phyloP scores from a whole-genome alignment of 768 basidiomycete species.

The Auricularia heimuer region DNA sequence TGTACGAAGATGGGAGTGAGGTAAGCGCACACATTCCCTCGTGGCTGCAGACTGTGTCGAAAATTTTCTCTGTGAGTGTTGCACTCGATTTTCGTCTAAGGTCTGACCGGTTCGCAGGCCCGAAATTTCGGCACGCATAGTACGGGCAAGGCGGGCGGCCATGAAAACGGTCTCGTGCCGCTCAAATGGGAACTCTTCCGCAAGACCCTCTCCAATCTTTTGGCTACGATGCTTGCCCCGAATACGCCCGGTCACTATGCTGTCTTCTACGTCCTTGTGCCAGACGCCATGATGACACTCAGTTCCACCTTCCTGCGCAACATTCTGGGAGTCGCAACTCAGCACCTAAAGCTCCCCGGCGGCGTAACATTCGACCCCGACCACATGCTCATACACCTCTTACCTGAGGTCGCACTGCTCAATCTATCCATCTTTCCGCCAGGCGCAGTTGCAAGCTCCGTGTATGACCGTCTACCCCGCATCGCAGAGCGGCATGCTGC shows the following conservation, averaged over 20 bases:
- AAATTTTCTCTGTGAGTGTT: conserved; percentile 47
- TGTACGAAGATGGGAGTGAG: conserved; percentile 53
- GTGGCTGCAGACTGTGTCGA: conserved; percentile 50
- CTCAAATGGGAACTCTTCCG: conserved; percentile 62
- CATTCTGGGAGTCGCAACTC: conserved; percentile 53
- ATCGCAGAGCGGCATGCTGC: conserved; percentile 54
- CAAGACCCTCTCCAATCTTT: conserved; percentile 44
- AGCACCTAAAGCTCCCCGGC: conserved; percentile 10
- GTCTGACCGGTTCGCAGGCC: conserved; percentile 29
- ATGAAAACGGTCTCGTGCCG: conserved; percentile 48
- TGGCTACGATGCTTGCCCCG: neutral
- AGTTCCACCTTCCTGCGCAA: conserved; percentile 61
- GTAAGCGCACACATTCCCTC: conserved; percentile 39
- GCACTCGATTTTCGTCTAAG: neutral
- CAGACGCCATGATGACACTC: conserved; percentile 48
- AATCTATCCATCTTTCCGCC: conserved; percentile 37
- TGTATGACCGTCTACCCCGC: conserved; percentile 63
- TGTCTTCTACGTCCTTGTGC: conserved; percentile 62
- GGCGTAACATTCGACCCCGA: conserved; percentile 15
- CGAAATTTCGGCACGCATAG: conserved; percentile 50
- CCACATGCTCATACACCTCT: conserved; percentile 59
- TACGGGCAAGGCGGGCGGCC: conserved; percentile 41
- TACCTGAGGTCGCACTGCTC: conserved; percentile 55
- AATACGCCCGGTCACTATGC: conserved; percentile 29
- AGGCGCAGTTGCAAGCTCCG: conserved; percentile 40